Evolutionary conservation across 176 grass and related monocot species (phyloP).

Genomic region (Puccinellia tenuiflora): DNA sequence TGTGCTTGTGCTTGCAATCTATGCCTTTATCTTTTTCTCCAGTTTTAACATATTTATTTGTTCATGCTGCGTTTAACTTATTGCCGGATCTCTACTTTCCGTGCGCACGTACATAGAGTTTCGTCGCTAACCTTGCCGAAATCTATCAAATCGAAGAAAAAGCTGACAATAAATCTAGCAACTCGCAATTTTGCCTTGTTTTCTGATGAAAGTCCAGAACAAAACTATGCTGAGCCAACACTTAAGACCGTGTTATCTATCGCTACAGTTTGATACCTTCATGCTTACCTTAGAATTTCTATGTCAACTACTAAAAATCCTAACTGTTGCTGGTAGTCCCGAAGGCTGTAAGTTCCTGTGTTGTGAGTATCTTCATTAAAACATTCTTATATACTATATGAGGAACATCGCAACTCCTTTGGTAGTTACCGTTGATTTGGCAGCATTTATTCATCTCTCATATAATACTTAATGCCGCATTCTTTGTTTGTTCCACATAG

Average conservation of each 20-base stretch:
- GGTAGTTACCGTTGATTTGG: neutral
- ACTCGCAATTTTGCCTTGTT: neutral
- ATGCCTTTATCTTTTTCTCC: neutral
- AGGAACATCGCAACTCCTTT: neutral
- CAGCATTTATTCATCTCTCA: neutral
- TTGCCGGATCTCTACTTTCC: neutral
- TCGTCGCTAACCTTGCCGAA: neutral
- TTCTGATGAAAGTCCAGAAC: neutral
- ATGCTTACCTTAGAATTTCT: neutral
- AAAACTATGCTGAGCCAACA: neutral
- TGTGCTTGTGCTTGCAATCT: slow-evolving; percentile 6
- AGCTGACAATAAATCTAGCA: neutral
- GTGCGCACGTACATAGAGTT: neutral
- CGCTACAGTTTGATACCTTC: neutral
- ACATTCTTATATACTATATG: neutral
- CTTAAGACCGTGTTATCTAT: neutral
- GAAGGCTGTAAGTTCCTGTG: neutral
- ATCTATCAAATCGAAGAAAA: neutral
- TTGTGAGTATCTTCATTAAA: neutral
- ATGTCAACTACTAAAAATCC: neutral
- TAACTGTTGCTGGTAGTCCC: neutral
- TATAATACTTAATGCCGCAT: neutral
- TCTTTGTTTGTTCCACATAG: neutral
- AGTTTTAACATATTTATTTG: neutral
- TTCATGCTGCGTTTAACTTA: neutral